Evolutionary conservation across 768 basidiomycete genomes (phyloP), one percentile per base, ranked within the genome.

Genomic region (Naganishia vaughanmartiniae): DNA sequence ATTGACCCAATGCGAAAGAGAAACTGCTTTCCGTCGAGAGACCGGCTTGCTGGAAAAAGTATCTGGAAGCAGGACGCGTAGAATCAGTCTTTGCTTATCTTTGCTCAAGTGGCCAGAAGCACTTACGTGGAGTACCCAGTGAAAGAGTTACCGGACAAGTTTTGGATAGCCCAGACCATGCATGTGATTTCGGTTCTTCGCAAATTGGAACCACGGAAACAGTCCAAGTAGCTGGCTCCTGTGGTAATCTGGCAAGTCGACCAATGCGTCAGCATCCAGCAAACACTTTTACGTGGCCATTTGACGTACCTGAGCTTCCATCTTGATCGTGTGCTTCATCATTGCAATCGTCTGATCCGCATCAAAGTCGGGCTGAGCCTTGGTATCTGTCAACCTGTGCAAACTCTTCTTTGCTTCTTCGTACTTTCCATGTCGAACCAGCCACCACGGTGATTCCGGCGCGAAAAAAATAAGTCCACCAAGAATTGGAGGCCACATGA

Each of bases 381-480:
- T 58, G 28, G 48, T 30, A 31, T 51, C 54, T 19, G 70, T 71
- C 55, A 71, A 53, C 19, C 65, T 42, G n/a, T 56, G 30, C 66
- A 71, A 51, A 65, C 65, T 71, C 65, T 71, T 71, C 66, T 65
- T 66, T 10, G 77, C 77, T 0, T 78, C 60, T 6, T 75, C 75
- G 65, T 67, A 48, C 31, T 67, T 45, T 21, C 80, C 80, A 30
- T 76, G 75, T 66, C 79, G 73, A 48, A 78, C 76, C 3, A 79
- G 71, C 77, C 77, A 77, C 78, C 78, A 79, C 14, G 76, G 79
- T 4, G 75, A 76, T 58, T 79, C 77, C 30, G 78, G 78, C 19
- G 76, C 75, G 46, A 77, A 72, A 53, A 68, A 72, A 30, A 73
- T 74, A 1, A 51, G 70, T 63, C 75, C 70, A 67, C 76, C 72